Base-by-base conservation (phyloP, 768 basidiomycete species). In the Kwoniella dejecticola region DNA sequence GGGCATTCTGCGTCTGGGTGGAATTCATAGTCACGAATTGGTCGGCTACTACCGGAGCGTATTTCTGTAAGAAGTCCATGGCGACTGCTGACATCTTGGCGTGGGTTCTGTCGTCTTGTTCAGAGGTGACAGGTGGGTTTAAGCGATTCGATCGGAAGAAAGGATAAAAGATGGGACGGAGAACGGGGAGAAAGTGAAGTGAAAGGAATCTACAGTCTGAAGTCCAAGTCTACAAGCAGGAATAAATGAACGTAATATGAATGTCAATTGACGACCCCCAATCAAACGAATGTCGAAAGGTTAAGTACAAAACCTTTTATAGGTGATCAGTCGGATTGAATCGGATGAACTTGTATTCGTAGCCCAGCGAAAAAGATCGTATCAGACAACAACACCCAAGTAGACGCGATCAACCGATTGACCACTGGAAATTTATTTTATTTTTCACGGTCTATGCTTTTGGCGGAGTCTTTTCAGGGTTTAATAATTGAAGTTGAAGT, bases 1-100 rank as follows among this genome's bases (percentile, higher is more conserved):
- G 57, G 50, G 54, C 56, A 89, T 94, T 91, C 89, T 94, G 81
- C 88, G 94, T 75, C 88, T 76, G 89, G 87, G 84, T 95, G 7
- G 89, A 91, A 70, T 87, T 93, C 38, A 91, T 92, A 67, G 64
- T 56, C 7, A 63, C 63, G 56, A 78, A 68, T 23, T 76, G 75
- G 30, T 75, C 66, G 15, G 75, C 71, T 15, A 78, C 56, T 31
- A 70, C 61, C 13, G 77, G 77, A 23, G 70, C 67, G 56, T 72
- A 70, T 52, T 76, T 73, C 36, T 70, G 49, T 50, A 75, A 15
- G 40, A 65, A 55, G 30, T 75, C 60, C 64, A 66, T 64, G 15
- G 71, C 65, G 27, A 66, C 47, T 21, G 68, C 42, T 29, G 69
- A 47, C 62, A 69, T 72, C 21, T 31, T 62, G 63, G 46, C 26